These are phyloP conservation scores for Hypoxylon sp. DNA, from an alignment of 2,329 filamentous ascomycete genomes.

Conservation along the genomic window DNA sequence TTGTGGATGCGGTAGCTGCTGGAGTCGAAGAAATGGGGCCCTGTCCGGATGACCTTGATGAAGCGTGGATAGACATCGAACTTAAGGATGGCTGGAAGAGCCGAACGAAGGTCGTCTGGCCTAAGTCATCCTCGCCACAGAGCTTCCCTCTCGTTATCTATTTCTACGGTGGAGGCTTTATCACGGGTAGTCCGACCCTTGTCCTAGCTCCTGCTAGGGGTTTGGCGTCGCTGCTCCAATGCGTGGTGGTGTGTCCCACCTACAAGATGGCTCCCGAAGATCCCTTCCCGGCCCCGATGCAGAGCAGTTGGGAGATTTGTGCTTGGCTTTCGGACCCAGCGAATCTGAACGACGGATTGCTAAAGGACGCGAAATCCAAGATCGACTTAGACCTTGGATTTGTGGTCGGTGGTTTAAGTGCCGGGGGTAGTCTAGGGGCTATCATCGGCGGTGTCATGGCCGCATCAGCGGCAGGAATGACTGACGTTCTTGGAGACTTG, in stretches of 20 bases:
- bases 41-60: constrained; percentile 1
- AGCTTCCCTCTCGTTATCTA: background rate
- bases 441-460: background rate
- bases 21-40: background rate
- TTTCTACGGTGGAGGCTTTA: constrained; percentile 6
- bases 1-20: background rate
- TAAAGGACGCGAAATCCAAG: background rate
- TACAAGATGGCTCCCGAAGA: background rate
- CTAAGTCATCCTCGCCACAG: background rate
- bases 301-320: constrained; percentile 4
- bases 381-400: background rate
- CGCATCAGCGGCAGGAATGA: background rate
- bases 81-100: background rate
- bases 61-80: constrained; percentile 8
- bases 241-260: constrained; percentile 2
- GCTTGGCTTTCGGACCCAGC: constrained; percentile 1
- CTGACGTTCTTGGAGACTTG: background rate
- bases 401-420: constrained; percentile 1
- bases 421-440: background rate
- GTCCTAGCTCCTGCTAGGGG: constrained; percentile 4
- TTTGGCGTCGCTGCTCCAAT: background rate
- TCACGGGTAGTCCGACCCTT: background rate
- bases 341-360: background rate
- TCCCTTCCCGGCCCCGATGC: constrained; percentile 1
- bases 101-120: background rate